Percentiles rank a stretch among this genome's conserved stretches.
These are phyloP conservation scores for Bidens hawaiensis DNA, from an alignment of 140 eudicot species.

Conservation along the genomic window DNA sequence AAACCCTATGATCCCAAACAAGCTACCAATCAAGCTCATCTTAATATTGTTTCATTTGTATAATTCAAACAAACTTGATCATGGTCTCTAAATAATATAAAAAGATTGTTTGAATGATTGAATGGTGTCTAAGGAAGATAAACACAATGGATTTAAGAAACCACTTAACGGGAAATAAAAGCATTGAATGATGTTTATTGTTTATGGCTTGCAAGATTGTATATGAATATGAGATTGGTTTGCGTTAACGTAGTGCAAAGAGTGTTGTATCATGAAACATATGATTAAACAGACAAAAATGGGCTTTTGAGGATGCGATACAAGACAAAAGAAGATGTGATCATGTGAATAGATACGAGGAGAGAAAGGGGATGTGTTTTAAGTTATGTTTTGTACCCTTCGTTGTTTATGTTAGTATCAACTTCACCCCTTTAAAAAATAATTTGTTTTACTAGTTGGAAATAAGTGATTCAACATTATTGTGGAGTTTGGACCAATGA, in stretches of 20 bases:
- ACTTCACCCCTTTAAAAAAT: conserved; percentile 4
- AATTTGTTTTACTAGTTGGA: too few species aligned
- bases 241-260: conserved; percentile 39
- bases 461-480: background rate
- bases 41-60: conserved; percentile 16
- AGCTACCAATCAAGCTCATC: conserved; percentile 60
- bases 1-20: conserved; percentile 57
- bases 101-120: conserved; percentile 15
- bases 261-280: conserved; percentile 21
- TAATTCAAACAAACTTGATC: conserved; percentile 8
- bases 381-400: background rate
- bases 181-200: conserved; percentile 2
- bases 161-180: conserved; percentile 1
- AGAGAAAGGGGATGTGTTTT: conserved; percentile 4
- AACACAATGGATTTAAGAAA: conserved; percentile 18
- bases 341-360: background rate
- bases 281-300: conserved; percentile 22
- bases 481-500: too few species aligned
- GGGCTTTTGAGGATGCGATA: conserved; percentile 2
- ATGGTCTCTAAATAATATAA: conserved; percentile 15
- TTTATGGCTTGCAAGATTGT: too few species aligned
- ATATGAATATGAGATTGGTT: too few species aligned
- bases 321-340: background rate
- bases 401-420: background rate
- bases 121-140: conserved; percentile 23